Evolutionary conservation across 2,329 filamentous ascomycete genomes (phyloP).

Genomic region (Thyridium curvatum): DNA sequence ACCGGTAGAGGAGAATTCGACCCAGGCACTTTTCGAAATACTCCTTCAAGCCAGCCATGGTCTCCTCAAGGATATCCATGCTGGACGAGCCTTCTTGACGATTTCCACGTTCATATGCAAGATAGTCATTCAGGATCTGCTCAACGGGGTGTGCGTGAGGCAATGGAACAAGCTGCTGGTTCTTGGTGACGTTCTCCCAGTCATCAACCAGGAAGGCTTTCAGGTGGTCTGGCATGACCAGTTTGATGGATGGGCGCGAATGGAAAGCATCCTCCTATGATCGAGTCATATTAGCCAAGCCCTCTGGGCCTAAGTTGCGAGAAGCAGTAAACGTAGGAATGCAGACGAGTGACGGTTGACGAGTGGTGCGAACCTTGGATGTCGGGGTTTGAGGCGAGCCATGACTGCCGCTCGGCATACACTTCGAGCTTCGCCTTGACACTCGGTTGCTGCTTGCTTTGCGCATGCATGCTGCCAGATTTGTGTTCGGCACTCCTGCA

Average conservation of each 20-base stretch:
- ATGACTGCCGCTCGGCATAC: no score
- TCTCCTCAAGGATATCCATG: constrained; percentile 82
- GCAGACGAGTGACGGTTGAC: no score
- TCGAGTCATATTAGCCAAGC: neutral
- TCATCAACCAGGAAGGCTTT: constrained; percentile 94
- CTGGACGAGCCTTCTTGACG: constrained; percentile 63
- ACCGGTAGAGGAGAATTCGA: constrained; percentile 80
- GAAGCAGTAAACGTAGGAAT: no score
- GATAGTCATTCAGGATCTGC: constrained; percentile 75
- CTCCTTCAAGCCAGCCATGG: constrained; percentile 76
- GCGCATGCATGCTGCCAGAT: no score
- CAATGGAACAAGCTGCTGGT: constrained; percentile 79
- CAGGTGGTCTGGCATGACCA: constrained; percentile 80
- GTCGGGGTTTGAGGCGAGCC: no score
- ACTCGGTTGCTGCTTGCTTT: no score
- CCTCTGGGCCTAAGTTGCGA: neutral
- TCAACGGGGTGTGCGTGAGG: constrained; percentile 71
- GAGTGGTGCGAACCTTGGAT: no score
- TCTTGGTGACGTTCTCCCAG: constrained; percentile 98
- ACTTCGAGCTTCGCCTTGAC: no score
- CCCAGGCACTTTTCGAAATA: constrained; percentile 92
- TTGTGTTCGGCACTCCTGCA: no score
- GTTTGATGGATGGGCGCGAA: constrained; percentile 74
- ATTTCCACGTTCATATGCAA: constrained; percentile 60
- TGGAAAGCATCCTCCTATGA: constrained; percentile 82